A percentile compares a stretch with the other conserved stretches of the same genome.
Evolutionary conservation across 1,284 basidiomycete species (phyloP).

Genomic region (Microbotryum scabiosae): DNA sequence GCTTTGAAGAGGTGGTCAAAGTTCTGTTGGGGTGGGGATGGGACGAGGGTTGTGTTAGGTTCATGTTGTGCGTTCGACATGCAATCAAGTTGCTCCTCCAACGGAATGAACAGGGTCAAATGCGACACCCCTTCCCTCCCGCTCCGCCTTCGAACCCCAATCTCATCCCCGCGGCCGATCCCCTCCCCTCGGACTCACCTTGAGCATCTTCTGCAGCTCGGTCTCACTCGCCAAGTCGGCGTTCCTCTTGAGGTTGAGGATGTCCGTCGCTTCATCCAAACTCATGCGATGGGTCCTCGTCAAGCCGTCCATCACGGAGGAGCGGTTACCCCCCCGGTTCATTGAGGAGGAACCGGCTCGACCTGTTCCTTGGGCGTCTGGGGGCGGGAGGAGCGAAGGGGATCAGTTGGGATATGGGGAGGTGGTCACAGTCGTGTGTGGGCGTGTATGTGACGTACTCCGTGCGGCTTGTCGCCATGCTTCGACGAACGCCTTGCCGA

Average conservation of each 20-base stretch:
- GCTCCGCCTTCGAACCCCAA: too few relatives aligned
- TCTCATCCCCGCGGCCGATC: too few relatives aligned
- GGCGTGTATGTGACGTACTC: constrained; percentile 54
- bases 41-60: constrained; percentile 3
- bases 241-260: constrained; percentile 74
- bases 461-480: constrained; percentile 85
- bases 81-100: too few relatives aligned
- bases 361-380: neutral
- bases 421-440: neutral
- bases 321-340: constrained; percentile 58
- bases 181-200: too few relatives aligned
- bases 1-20: constrained; percentile 89
- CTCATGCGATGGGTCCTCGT: constrained; percentile 86
- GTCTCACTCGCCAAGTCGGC: constrained; percentile 15
- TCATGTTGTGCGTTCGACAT: too few relatives aligned
- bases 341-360: constrained; percentile 33
- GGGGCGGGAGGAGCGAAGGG: too few relatives aligned
- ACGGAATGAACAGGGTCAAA: too few relatives aligned
- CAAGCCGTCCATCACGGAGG: constrained; percentile 59
- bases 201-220: constrained; percentile 57
- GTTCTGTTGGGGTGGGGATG: constrained; percentile 48
- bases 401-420: neutral
- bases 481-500: constrained; percentile 85
- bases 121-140: too few relatives aligned
- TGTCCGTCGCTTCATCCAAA: constrained; percentile 86